phyloP scores from a whole-genome alignment of 2,329 filamentous ascomycete genomes.

The Trichothecium sympodiale region DNA sequence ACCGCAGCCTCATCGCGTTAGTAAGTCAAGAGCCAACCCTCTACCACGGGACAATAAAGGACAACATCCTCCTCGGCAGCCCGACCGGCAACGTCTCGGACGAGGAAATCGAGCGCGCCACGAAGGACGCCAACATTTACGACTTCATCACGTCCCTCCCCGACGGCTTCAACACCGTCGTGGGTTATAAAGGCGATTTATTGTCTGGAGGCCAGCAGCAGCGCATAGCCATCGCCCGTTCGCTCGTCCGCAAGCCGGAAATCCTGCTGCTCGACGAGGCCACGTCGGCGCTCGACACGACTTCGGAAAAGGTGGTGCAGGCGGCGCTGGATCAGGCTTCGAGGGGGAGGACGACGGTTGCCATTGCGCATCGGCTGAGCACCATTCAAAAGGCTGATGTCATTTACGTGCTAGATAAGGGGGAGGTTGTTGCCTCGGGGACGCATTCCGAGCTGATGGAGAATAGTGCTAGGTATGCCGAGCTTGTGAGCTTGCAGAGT shows the following conservation, averaged over 20 bases:
- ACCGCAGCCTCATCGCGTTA: constrained; percentile 72
- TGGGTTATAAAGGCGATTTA: constrained; percentile 77
- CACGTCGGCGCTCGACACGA: constrained; percentile 27
- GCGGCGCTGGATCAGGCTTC: constrained; percentile 71
- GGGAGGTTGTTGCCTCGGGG: constrained; percentile 20
- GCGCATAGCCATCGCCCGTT: constrained; percentile 84
- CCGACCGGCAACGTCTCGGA: constrained; percentile 54
- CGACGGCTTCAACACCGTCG: constrained; percentile 75
- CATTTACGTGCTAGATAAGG: constrained; percentile 44
- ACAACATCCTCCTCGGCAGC: constrained; percentile 79
- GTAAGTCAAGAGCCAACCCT: constrained; percentile 92
- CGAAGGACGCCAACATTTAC: constrained; percentile 85
- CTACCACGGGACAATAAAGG: constrained; percentile 83
- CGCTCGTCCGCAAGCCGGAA: constrained; percentile 80
- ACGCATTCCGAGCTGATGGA: constrained; percentile 14
- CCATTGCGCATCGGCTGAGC: constrained; percentile 80
- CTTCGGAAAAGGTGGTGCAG: constrained; percentile 78
- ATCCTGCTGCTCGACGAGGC: constrained; percentile 40
- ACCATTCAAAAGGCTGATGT: constrained; percentile 92
- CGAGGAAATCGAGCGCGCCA: constrained; percentile 63
- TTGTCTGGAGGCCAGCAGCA: constrained; percentile 91
- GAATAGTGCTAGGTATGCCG: constrained; percentile 31
- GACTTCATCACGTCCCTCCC: constrained; percentile 82
- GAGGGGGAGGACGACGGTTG: constrained; percentile 77
- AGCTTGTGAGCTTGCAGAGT: constrained; percentile 72